phyloP scores from a whole-genome alignment of 148 eudicot genomes.

The Beta vulgaris region DNA sequence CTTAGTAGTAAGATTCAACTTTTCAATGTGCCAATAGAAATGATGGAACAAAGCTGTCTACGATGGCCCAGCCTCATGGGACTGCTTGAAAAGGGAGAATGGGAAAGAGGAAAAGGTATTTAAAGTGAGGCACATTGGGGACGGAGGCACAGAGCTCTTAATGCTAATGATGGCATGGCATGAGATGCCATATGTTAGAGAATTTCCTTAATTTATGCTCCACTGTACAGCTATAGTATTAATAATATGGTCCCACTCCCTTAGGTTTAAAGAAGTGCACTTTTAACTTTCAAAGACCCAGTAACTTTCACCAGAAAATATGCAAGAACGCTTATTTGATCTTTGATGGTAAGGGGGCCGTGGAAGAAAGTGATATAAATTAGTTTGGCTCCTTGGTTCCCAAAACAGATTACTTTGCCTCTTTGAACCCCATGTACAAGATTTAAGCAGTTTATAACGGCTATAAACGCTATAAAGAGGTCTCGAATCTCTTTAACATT shows the following conservation, averaged over 20 bases:
- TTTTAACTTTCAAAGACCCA: not conserved
- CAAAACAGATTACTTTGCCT: too few species aligned
- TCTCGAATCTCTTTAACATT: too few species aligned
- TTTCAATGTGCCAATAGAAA: not conserved
- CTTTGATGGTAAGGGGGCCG: too few species aligned
- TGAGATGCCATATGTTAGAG: not conserved
- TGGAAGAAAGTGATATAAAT: too few species aligned
- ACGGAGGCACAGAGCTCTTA: not conserved
- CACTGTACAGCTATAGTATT: too few species aligned
- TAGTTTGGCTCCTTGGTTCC: too few species aligned
- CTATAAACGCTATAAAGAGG: too few species aligned
- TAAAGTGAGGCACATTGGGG: constrained; percentile 18
- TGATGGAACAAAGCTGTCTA: constrained; percentile 16
- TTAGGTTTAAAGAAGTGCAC: not conserved
- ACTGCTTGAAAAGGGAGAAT: constrained; percentile 4
- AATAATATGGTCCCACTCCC: not conserved
- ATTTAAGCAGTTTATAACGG: too few species aligned
- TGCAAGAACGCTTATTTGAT: too few species aligned
- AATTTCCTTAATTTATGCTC: not conserved
- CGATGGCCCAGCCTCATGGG: constrained; percentile 18
- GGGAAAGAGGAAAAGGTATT: constrained; percentile 9
- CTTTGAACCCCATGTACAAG: too few species aligned
- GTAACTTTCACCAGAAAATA: not conserved
- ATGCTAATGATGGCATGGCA: constrained; percentile 7
- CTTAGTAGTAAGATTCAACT: not conserved